Conservation (phyloP, 345 rosid species). For the Populus alba region DNA sequence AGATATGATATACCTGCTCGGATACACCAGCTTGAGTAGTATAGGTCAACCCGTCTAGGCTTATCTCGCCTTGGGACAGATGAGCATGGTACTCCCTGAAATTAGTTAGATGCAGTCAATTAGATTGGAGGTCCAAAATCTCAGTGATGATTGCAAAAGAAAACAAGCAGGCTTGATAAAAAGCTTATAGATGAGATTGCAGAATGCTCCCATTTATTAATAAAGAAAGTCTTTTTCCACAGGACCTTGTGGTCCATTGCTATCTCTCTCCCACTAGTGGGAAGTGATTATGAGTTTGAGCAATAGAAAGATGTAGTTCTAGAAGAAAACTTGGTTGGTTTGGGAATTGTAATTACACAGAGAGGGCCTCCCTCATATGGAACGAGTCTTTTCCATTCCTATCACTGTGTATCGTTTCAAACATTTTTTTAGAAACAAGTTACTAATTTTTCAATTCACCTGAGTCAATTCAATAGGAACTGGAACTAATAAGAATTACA, state of each 20-base stretch:
- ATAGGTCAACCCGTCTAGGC: constrained; percentile 65
- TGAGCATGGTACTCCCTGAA: constrained; percentile 60
- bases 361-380: not conserved
- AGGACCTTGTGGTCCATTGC: not conserved
- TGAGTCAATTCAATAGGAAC: not conserved
- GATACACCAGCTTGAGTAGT: constrained; percentile 84
- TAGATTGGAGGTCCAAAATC: constrained; percentile 3
- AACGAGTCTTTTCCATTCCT: not conserved
- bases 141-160: not conserved
- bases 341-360: not conserved
- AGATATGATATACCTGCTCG: constrained; percentile 48
- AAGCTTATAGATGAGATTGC: not conserved
- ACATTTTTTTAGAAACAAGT: not conserved
- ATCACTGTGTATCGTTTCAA: not conserved
- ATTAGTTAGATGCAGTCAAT: constrained; percentile 3
- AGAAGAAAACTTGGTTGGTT: not conserved
- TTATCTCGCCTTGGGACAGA: constrained; percentile 50
- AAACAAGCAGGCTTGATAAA: not conserved
- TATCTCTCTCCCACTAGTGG: not conserved
- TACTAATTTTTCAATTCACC: not conserved
- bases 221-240: not conserved
- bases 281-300: not conserved
- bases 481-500: not conserved
- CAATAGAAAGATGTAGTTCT: not conserved
- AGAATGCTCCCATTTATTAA: not conserved